Conservation (phyloP, 345 rosid species). For the Dipteronia sinensis region DNA sequence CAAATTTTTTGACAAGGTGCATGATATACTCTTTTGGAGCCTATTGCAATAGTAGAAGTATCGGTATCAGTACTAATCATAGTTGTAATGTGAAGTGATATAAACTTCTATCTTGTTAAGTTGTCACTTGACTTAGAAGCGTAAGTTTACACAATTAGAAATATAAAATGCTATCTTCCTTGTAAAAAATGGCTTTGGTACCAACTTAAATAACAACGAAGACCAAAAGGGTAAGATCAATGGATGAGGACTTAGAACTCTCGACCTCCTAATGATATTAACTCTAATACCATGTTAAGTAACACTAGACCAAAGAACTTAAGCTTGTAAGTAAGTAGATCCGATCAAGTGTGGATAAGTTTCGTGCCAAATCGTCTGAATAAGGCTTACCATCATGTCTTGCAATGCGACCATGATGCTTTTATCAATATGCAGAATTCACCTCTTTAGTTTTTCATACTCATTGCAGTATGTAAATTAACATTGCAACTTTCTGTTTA, state of each 20-base stretch:
- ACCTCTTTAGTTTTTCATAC: background rate
- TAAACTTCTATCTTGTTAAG: too few species aligned
- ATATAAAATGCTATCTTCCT: background rate
- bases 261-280: background rate
- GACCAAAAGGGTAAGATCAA: background rate
- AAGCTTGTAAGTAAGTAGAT: background rate
- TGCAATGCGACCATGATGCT: background rate
- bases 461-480: background rate
- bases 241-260: background rate
- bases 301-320: background rate
- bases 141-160: background rate
- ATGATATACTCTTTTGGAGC: background rate
- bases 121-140: background rate
- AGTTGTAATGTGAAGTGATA: too few species aligned
- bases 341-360: background rate
- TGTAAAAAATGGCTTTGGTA: background rate
- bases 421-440: too few species aligned
- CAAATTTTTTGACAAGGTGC: slow-evolving; percentile 31
- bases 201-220: background rate
- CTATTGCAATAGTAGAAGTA: background rate
- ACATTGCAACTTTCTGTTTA: background rate
- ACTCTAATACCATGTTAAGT: background rate
- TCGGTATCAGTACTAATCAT: too few species aligned
- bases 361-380: background rate
- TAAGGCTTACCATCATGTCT: background rate